Percentiles rank a stretch among this genome's conserved stretches.
Conservation (phyloP, 805 yeast genomes). For the Starmerella scarabaei region DNA sequence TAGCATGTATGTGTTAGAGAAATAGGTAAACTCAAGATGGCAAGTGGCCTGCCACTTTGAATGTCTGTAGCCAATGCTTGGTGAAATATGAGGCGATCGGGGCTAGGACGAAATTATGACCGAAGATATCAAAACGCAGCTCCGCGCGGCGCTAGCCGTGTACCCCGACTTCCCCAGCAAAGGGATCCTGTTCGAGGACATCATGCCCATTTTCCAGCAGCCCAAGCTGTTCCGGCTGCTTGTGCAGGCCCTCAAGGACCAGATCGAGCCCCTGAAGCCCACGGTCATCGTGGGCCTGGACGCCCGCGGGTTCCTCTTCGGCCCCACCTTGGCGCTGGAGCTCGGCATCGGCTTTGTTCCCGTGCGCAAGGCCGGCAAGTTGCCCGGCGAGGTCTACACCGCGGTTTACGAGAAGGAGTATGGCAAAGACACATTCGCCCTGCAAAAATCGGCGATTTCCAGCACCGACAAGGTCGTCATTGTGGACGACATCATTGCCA, state of each 20-base stretch:
- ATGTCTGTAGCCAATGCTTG: too few species aligned
- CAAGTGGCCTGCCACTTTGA: too few species aligned
- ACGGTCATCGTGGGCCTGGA: slow-evolving; percentile 91
- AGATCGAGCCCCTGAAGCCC: slow-evolving; percentile 47
- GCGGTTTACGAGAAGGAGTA: slow-evolving; percentile 83
- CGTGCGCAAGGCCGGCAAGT: slow-evolving; percentile 86
- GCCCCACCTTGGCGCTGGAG: slow-evolving; percentile 87
- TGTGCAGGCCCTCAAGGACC: slow-evolving; percentile 65
- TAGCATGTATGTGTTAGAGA: too few species aligned
- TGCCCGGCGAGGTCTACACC: slow-evolving; percentile 69
- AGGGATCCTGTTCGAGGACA: slow-evolving; percentile 92
- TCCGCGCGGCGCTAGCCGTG: slow-evolving; percentile 34
- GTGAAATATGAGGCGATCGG: too few species aligned
- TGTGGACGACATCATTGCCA: slow-evolving; percentile 94
- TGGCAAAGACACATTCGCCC: slow-evolving; percentile 77
- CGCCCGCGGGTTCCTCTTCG: slow-evolving; percentile 92
- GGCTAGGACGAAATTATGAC: background rate
- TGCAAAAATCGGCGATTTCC: slow-evolving; percentile 72
- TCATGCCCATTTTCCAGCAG: slow-evolving; percentile 79
- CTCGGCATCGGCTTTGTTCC: slow-evolving; percentile 87
- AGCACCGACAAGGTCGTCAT: slow-evolving; percentile 69
- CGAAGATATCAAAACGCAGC: slow-evolving; percentile 18
- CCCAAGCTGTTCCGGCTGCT: slow-evolving; percentile 73
- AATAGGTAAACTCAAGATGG: too few species aligned
- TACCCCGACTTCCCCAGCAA: slow-evolving; percentile 89